Conservation (phyloP, 345 rosid genomes). For the Gossypium australe region DNA sequence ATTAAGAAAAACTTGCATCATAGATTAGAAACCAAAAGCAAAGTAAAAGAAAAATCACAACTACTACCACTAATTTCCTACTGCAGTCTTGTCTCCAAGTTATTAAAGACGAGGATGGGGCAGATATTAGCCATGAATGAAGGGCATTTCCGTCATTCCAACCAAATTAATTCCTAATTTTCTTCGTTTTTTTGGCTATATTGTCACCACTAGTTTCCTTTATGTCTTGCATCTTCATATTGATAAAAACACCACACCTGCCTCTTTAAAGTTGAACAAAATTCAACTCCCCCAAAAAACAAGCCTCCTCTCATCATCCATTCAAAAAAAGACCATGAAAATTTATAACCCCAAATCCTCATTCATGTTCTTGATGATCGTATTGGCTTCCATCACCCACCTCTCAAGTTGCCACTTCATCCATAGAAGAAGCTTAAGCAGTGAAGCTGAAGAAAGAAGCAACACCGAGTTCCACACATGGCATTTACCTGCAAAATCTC, state of each 20-base stretch:
- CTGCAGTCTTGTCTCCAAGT: not conserved
- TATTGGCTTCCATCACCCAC: slow-evolving; percentile 10
- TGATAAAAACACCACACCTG: slow-evolving; percentile 13
- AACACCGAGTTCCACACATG: slow-evolving; percentile 9
- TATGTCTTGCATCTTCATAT: not conserved
- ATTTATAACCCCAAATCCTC: slow-evolving; percentile 2
- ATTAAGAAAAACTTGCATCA: not conserved
- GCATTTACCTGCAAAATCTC: slow-evolving; percentile 17
- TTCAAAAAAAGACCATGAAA: slow-evolving; percentile 12
- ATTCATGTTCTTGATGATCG: slow-evolving; percentile 22
- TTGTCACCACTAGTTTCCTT: slow-evolving; percentile 9
- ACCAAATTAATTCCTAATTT: not conserved
- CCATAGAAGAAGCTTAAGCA: slow-evolving; percentile 15
- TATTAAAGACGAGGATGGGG: not conserved
- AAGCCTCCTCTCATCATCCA: not conserved
- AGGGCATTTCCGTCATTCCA: slow-evolving; percentile 18
- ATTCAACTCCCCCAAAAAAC: not conserved
- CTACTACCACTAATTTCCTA: not conserved
- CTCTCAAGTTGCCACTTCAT: slow-evolving; percentile 20
- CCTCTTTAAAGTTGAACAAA: slow-evolving; percentile 4
- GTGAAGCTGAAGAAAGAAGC: slow-evolving; percentile 10
- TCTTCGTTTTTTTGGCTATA: not conserved
- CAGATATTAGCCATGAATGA: not conserved
- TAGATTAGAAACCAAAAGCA: not conserved
- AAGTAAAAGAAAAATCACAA: not conserved